Conservation (phyloP, 208 protist species). For the Acanthamoeba lenticulata region DNA sequence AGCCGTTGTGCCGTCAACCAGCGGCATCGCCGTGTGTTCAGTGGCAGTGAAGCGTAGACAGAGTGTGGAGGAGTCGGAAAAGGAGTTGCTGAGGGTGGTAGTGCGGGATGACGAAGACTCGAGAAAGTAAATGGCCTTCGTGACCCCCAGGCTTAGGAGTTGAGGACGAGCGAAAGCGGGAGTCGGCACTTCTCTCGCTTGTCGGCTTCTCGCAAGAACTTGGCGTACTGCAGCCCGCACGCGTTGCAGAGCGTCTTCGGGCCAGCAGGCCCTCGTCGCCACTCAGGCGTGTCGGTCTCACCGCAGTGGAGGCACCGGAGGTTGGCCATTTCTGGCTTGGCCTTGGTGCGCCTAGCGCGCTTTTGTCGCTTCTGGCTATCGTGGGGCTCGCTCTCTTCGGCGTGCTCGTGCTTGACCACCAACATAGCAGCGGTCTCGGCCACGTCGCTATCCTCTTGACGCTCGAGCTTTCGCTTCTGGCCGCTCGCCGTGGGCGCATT, state of each 20-base stretch:
- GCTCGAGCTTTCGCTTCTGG: constrained; percentile 3
- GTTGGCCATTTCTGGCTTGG: neutral
- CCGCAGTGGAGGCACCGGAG: constrained; percentile 18
- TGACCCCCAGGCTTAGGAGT: neutral
- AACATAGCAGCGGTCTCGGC: neutral
- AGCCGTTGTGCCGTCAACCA: constrained; percentile 32
- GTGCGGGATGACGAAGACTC: no score
- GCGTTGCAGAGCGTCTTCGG: constrained; percentile 40
- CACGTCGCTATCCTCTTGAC: neutral
- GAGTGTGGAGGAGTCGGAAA: neutral
- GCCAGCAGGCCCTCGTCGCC: neutral
- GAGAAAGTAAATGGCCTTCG: neutral
- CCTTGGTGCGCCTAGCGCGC: neutral
- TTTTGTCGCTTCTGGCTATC: neutral
- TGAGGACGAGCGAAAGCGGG: constrained; percentile 13
- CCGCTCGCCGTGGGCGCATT: neutral
- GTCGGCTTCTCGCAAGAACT: constrained; percentile 21
- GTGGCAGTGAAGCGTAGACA: neutral
- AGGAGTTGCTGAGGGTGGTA: no score
- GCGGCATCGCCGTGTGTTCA: neutral
- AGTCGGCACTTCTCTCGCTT: constrained; percentile 11
- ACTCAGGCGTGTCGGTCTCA: constrained; percentile 19
- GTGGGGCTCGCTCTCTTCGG: neutral
- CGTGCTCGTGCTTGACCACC: neutral
- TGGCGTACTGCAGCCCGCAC: constrained; percentile 39